Conservation (phyloP, 129 eudicot genomes). For the Artemisia tridentata region DNA sequence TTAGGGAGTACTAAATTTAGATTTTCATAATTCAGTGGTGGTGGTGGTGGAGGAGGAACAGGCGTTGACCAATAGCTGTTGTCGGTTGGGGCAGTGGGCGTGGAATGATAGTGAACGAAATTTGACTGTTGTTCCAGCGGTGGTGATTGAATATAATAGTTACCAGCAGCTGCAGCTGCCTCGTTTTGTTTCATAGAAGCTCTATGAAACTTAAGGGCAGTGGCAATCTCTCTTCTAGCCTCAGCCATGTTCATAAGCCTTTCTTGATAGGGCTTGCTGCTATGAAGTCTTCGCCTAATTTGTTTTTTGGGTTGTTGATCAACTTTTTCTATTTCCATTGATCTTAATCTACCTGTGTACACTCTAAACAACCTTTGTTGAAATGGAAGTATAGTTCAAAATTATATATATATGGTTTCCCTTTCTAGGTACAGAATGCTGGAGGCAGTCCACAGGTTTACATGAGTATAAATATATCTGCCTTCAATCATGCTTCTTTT, state of each 20-base stretch:
- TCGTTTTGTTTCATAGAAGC: slow-evolving; percentile 74
- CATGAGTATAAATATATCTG: slow-evolving; percentile 44
- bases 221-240: slow-evolving; percentile 79
- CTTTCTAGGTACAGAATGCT: slow-evolving; percentile 27
- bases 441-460: slow-evolving; percentile 36
- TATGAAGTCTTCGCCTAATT: slow-evolving; percentile 73
- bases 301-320: slow-evolving; percentile 48
- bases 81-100: slow-evolving; percentile 22
- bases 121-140: slow-evolving; percentile 31
- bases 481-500: slow-evolving; percentile 33
- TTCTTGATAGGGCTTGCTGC: slow-evolving; percentile 69
- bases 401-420: slow-evolving; percentile 15
- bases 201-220: slow-evolving; percentile 89
- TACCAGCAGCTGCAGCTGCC: slow-evolving; percentile 22
- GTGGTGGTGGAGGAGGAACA: slow-evolving; percentile 37
- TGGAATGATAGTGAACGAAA: slow-evolving; percentile 35
- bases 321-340: slow-evolving; percentile 42
- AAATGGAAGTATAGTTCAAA: background rate
- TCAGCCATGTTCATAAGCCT: slow-evolving; percentile 79
- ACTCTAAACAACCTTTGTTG: slow-evolving; percentile 32
- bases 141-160: slow-evolving; percentile 33
- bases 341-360: slow-evolving; percentile 31
- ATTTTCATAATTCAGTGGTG: slow-evolving; percentile 32
- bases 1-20: slow-evolving; percentile 63
- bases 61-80: slow-evolving; percentile 35